These are phyloP conservation scores for Quercus tomentella DNA, from an alignment of 331 rosid species.

Conservation along the genomic window DNA sequence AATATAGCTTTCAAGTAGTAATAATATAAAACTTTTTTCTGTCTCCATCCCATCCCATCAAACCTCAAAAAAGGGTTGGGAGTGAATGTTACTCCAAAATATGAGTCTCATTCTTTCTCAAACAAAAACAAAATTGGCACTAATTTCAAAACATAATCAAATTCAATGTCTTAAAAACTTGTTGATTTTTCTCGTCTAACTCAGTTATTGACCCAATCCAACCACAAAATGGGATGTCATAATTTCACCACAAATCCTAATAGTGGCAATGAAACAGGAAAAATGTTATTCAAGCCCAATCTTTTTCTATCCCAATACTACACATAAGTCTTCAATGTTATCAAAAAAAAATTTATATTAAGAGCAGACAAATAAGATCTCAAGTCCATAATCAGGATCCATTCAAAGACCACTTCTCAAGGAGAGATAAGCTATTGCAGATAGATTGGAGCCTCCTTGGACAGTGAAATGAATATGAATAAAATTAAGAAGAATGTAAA, in stretches of 20 bases:
- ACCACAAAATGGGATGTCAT: neutral
- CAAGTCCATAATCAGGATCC: neutral
- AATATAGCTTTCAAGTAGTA: neutral
- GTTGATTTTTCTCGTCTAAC: neutral
- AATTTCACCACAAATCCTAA: neutral
- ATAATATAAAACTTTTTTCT: neutral
- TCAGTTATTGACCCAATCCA: neutral
- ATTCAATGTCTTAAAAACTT: neutral
- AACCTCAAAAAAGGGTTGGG: neutral
- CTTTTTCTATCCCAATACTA: neutral
- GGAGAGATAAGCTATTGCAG: neutral
- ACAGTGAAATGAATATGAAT: neutral
- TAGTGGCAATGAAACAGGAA: neutral
- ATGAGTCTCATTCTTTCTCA: too few relatives aligned
- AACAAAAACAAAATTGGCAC: neutral
- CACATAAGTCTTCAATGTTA: neutral
- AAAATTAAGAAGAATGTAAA: neutral
- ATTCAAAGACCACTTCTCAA: neutral
- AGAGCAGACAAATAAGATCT: neutral
- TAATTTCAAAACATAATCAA: neutral
- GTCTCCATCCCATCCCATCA: neutral
- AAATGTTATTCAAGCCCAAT: neutral
- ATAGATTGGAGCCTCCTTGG: neutral
- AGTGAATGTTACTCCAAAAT: neutral
- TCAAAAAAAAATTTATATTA: neutral